phyloP scores from a whole-genome alignment of 371 early-diverging fungal genomes.

The Smittium mucronatum region DNA sequence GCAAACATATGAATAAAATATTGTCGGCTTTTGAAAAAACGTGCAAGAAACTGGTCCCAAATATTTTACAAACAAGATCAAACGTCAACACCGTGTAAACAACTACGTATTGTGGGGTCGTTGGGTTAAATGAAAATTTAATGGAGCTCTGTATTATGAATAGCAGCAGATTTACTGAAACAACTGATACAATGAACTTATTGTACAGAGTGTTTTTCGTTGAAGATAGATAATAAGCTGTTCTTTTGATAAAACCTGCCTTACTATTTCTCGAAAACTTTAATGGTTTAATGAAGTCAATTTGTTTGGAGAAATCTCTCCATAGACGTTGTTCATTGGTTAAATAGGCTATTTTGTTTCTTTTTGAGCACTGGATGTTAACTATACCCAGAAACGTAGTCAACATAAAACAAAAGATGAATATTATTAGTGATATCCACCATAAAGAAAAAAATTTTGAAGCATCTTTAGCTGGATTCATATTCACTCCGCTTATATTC shows the following conservation, averaged over 20 bases:
- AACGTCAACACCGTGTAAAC: slow-evolving; percentile 33
- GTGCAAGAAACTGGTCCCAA: slow-evolving; percentile 5
- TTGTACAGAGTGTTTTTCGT: slow-evolving; percentile 11
- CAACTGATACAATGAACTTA: background rate
- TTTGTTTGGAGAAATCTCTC: slow-evolving; percentile 51
- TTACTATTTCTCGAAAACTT: slow-evolving; percentile 37
- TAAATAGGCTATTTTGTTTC: slow-evolving; percentile 48
- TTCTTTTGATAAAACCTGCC: slow-evolving; percentile 1
- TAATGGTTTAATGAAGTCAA: slow-evolving; percentile 45
- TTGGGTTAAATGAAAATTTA: background rate
- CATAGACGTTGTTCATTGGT: slow-evolving; percentile 56
- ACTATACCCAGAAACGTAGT: slow-evolving; percentile 56
- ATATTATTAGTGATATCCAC: slow-evolving; percentile 49
- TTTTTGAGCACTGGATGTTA: slow-evolving; percentile 47
- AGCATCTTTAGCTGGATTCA: slow-evolving; percentile 34
- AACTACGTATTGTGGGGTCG: slow-evolving; percentile 43
- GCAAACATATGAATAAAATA: slow-evolving; percentile 1
- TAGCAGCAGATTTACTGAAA: background rate
- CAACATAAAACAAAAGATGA: slow-evolving; percentile 48
- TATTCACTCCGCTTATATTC: slow-evolving; percentile 36
- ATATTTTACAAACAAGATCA: slow-evolving; percentile 2
- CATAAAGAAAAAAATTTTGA: slow-evolving; percentile 45
- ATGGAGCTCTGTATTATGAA: background rate
- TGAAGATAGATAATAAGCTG: background rate
- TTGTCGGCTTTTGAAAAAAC: background rate